Conservation (phyloP, 768 basidiomycete species). For the Boletus vermiculosoides region DNA sequence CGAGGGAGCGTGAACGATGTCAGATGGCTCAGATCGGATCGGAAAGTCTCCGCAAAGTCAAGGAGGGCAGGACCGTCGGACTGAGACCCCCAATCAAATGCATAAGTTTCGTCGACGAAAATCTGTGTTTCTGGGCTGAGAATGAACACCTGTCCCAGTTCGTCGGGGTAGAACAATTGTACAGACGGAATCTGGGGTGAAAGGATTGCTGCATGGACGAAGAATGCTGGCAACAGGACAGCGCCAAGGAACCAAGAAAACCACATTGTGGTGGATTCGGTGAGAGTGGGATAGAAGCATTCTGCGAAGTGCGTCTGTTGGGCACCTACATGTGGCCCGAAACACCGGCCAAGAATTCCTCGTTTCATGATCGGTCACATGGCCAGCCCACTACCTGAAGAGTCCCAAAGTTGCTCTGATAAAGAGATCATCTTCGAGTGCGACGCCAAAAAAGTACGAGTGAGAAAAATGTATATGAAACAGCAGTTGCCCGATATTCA, state of each 20-base stretch:
- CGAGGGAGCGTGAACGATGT: slow-evolving; percentile 27
- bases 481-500: background rate
- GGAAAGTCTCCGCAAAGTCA: slow-evolving; percentile 39
- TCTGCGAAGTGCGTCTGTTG: background rate
- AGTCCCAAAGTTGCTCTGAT: background rate
- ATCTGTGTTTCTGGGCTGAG: slow-evolving; percentile 34
- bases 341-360: background rate
- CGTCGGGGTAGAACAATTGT: slow-evolving; percentile 30
- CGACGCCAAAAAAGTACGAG: too few relatives aligned
- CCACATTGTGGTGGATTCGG: background rate
- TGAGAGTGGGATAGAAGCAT: background rate
- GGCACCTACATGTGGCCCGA: background rate
- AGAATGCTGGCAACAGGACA: background rate
- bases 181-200: slow-evolving; percentile 39
- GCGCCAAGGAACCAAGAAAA: background rate
- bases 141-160: slow-evolving; percentile 26
- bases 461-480: background rate
- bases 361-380: background rate
- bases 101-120: slow-evolving; percentile 35
- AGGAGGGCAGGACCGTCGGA: slow-evolving; percentile 32
- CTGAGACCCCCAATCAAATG: background rate
- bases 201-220: slow-evolving; percentile 1
- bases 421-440: background rate
- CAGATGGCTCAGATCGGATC: slow-evolving; percentile 33
- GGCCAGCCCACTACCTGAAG: background rate